Evolutionary conservation across 2,329 filamentous ascomycete genomes (phyloP).

Genomic region (Penicillium corylophilum): DNA sequence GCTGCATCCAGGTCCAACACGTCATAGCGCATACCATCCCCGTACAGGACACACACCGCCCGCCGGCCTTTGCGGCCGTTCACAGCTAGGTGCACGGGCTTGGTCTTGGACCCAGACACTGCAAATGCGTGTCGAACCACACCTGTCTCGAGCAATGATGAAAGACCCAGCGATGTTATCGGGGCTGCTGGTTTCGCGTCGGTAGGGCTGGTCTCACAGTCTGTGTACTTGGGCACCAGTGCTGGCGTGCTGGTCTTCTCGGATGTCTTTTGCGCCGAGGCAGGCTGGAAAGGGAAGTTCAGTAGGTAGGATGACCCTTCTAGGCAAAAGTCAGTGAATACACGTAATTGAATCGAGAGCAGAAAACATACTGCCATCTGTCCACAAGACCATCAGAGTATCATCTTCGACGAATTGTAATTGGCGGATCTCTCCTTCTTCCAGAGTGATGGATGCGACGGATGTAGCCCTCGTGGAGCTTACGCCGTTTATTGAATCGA

Average conservation of each 20-base stretch:
- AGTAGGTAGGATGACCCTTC: constrained; percentile 34
- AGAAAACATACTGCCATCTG: constrained; percentile 29
- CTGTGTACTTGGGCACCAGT: constrained; percentile 20
- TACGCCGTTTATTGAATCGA: constrained; percentile 59
- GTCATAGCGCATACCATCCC: constrained; percentile 54
- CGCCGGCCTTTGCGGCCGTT: constrained; percentile 56
- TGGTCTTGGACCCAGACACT: constrained; percentile 43
- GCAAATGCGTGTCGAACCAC: constrained; percentile 51
- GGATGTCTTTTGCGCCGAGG: constrained; percentile 1
- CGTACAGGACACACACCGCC: constrained; percentile 56
- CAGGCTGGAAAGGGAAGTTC: constrained; percentile 32
- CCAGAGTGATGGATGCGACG: constrained; percentile 33
- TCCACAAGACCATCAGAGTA: constrained; percentile 60
- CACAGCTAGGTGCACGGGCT: constrained; percentile 52
- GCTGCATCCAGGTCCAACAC: constrained; percentile 57
- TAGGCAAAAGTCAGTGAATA: constrained; percentile 6
- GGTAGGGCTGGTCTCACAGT: constrained; percentile 10
- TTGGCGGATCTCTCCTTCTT: constrained; percentile 50
- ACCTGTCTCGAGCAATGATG: constrained; percentile 15
- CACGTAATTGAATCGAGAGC: neutral
- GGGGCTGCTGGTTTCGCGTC: constrained; percentile 12
- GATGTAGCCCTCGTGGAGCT: constrained; percentile 46
- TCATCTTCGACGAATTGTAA: constrained; percentile 67
- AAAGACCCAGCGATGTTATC: constrained; percentile 21
- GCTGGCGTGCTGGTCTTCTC: constrained; percentile 8